Conservation (phyloP, 495 filamentous ascomycete species). For the Hyaloscypha bicolor region DNA sequence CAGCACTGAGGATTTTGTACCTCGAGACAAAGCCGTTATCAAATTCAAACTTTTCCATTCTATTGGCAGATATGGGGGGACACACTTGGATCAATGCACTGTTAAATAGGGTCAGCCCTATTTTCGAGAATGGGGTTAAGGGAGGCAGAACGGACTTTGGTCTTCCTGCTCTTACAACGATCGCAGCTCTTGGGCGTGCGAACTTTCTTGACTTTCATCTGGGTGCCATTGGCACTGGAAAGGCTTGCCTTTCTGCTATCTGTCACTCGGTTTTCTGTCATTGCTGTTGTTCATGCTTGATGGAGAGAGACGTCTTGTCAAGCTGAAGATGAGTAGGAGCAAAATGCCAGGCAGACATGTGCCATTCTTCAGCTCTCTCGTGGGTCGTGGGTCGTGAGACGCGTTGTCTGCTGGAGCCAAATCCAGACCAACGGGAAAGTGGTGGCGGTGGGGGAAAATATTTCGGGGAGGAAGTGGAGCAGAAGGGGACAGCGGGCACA, state of each 20-base stretch:
- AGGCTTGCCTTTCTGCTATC: slow-evolving; percentile 1
- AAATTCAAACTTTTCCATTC: neutral
- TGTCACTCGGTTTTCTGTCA: slow-evolving; percentile 9
- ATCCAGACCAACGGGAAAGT: neutral
- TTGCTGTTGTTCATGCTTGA: neutral
- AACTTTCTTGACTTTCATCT: slow-evolving; percentile 16
- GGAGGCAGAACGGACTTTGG: slow-evolving; percentile 16
- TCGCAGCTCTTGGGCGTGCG: slow-evolving; percentile 30
- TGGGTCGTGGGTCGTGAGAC: neutral
- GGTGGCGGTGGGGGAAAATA: neutral
- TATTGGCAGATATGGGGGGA: neutral
- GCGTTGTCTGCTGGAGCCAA: neutral
- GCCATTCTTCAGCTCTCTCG: neutral
- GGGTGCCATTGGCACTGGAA: neutral
- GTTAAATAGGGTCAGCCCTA: neutral
- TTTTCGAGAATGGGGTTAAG: neutral
- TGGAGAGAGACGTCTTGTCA: neutral
- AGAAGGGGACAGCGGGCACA: neutral
- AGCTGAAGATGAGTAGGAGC: neutral
- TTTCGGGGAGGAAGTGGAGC: neutral
- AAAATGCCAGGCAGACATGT: neutral
- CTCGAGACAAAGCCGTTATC: neutral
- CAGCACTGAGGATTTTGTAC: neutral
- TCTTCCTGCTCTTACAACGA: slow-evolving; percentile 29
- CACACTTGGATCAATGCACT: slow-evolving; percentile 27